Percentiles rank a stretch among this genome's conserved stretches.
phyloP scores from a whole-genome alignment of 179 eudicot genomes.

The Spinacia oleracea region DNA sequence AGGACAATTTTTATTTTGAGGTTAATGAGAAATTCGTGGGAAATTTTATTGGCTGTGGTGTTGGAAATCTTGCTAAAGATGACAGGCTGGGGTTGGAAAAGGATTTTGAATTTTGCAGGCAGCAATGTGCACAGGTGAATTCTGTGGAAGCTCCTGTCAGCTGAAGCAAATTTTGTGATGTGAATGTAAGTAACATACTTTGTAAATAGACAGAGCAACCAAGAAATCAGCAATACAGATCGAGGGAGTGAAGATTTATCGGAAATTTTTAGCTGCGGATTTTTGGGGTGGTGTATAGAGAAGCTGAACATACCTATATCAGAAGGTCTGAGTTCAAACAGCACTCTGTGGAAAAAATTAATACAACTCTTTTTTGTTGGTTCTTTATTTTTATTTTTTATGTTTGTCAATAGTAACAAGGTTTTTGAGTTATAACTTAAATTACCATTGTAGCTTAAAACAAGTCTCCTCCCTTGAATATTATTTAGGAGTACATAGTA shows the following conservation, averaged over 20 bases:
- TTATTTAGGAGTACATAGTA: neutral
- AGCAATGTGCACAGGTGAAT: slow-evolving; percentile 27
- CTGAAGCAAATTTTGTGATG: neutral
- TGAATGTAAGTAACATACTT: neutral
- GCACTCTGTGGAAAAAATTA: neutral
- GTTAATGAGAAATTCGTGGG: slow-evolving; percentile 1
- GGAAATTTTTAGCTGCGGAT: neutral
- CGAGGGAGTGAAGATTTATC: neutral
- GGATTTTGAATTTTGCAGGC: neutral
- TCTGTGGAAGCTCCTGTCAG: slow-evolving; percentile 24
- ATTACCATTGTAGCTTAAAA: neutral
- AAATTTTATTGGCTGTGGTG: slow-evolving; percentile 1
- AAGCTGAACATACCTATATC: neutral
- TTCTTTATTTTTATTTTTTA: neutral
- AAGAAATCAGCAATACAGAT: neutral
- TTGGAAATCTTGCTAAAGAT: neutral
- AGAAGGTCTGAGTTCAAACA: neutral
- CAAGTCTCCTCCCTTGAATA: neutral
- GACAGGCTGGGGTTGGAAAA: neutral
- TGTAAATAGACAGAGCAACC: slow-evolving; percentile 20
- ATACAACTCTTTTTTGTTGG: neutral
- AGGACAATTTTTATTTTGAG: slow-evolving; percentile 1
- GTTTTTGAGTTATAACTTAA: neutral
- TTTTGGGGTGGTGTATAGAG: slow-evolving; percentile 1
- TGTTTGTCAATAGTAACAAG: neutral